Base-by-base conservation (phyloP, 78 protist genomes). In the Dictyostelium firmibasis region DNA sequence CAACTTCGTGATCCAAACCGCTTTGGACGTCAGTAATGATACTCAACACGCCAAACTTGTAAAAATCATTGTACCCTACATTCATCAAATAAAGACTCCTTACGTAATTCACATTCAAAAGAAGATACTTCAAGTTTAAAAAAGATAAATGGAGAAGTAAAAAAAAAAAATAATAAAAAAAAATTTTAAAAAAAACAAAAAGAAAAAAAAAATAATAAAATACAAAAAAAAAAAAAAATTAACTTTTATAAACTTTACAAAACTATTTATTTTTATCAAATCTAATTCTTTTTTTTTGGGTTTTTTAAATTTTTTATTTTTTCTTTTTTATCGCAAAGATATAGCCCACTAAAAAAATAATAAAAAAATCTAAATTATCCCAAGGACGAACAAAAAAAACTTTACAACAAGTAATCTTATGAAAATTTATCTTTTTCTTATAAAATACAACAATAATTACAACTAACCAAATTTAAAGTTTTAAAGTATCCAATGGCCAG, bases 1-100 rank as follows among this genome's bases (percentile, higher is more conserved):
- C 31, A 98, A 98, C 95, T 98, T 98, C 81, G 99, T 98, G 53
- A 95, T 98, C 35, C 99, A 99, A 92, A 97, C 95, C 81, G 91
- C 98, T 31, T 29, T 98, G 62, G 99, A 98, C 25, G 91, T 85
- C 18, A 88, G 97, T 43, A 79, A 74, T 81, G 97, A 95, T 20
- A 41, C 53, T 16, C 97, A 91, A 77, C 83, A 81, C 69, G 96
- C 91, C 35, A 81, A 57, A 91, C 72, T 91, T 31, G 91, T 91
- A 29, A 83, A 83, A 86, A 33, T 82, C 20, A 93, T 93, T 23
- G 91, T 82, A 76, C 96, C 96, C 20, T 82, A 86, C 75, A 93
- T 93, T 81, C 94, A 89, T 44, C 94, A 89, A 92, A 85, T 92
- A 43, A 81, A 93, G 27, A 83, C 96, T 41, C 96, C 96, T 20